Conservation (phyloP, 306 rosid species). For the Begonia masoniana region DNA sequence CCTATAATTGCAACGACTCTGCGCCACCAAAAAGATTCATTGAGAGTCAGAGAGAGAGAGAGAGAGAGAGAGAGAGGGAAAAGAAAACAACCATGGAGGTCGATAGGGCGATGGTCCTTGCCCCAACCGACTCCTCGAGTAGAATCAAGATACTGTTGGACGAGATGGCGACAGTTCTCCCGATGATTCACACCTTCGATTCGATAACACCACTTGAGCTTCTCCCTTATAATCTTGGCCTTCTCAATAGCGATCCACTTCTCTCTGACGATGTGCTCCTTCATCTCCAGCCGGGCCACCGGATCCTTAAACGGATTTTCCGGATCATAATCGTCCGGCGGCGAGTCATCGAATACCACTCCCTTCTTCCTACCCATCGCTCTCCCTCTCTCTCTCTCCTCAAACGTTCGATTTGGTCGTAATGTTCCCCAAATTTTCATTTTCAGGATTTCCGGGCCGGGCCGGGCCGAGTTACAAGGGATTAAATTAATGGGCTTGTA, state of each 20-base stretch:
- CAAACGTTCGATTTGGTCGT: not conserved
- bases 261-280: slow-evolving; percentile 86
- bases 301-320: slow-evolving; percentile 91
- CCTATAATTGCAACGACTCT: no score
- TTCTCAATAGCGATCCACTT: slow-evolving; percentile 98
- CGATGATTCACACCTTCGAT: slow-evolving; percentile 86
- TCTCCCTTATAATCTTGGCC: slow-evolving; percentile 83
- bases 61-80: not conserved
- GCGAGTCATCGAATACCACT: slow-evolving; percentile 14
- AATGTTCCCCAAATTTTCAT: no score
- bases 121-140: slow-evolving; percentile 99
- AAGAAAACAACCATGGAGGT: slow-evolving; percentile 47
- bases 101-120: slow-evolving; percentile 85
- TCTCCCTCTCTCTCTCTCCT: not conserved
- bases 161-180: slow-evolving; percentile 93
- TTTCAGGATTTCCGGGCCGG: not conserved
- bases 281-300: slow-evolving; percentile 92
- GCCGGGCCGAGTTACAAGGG: not conserved
- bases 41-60: not conserved
- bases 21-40: no score
- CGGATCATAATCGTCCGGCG: slow-evolving; percentile 95
- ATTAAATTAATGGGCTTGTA: not conserved
- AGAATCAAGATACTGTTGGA: slow-evolving; percentile 73
- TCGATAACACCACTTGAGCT: slow-evolving; percentile 89
- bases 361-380: not conserved